These are phyloP conservation scores for Fusarium sp. DNA, from an alignment of 2,329 filamentous ascomycete species.

Conservation along the genomic window DNA sequence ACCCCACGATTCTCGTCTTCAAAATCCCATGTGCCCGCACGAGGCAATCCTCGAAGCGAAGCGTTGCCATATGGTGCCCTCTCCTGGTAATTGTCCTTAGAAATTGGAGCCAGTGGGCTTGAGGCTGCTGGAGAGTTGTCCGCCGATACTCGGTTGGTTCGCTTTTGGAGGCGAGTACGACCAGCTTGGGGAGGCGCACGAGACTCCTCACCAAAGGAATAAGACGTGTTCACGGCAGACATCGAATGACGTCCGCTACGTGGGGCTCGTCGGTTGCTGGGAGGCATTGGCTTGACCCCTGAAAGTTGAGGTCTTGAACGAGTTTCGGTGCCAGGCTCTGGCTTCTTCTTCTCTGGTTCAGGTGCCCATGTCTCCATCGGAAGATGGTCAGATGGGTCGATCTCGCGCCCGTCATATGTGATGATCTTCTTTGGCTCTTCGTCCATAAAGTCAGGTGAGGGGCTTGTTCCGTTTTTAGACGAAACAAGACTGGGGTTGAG, in stretches of 20 bases:
- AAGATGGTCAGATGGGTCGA: slow-evolving; percentile 84
- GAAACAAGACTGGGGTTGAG: slow-evolving; percentile 70
- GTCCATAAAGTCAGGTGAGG: slow-evolving; percentile 55
- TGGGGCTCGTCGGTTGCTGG: slow-evolving; percentile 62
- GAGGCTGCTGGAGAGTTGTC: slow-evolving; percentile 52
- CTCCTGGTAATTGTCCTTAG: slow-evolving; percentile 63
- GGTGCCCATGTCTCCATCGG: slow-evolving; percentile 82
- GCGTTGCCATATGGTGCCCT: slow-evolving; percentile 50
- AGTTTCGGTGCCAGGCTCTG: slow-evolving; percentile 46
- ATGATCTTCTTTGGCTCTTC: slow-evolving; percentile 74
- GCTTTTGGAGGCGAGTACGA: slow-evolving; percentile 75
- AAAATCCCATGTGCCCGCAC: slow-evolving; percentile 64
- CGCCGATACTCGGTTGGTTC: slow-evolving; percentile 59
- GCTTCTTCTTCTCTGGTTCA: slow-evolving; percentile 69
- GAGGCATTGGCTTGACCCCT: slow-evolving; percentile 64
- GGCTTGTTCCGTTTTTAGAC: slow-evolving; percentile 48
- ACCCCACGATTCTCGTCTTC: slow-evolving; percentile 63
- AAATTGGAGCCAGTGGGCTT: slow-evolving; percentile 64
- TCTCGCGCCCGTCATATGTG: slow-evolving; percentile 77
- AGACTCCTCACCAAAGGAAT: slow-evolving; percentile 48
- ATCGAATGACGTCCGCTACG: slow-evolving; percentile 64
- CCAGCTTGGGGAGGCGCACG: slow-evolving; percentile 53
- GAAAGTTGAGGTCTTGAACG: slow-evolving; percentile 59
- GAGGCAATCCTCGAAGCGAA: slow-evolving; percentile 52
- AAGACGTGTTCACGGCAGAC: slow-evolving; percentile 49